Percentiles rank a stretch among this genome's conserved stretches.
Conservation (phyloP, 129 eudicot species). For the Calendula officinalis region DNA sequence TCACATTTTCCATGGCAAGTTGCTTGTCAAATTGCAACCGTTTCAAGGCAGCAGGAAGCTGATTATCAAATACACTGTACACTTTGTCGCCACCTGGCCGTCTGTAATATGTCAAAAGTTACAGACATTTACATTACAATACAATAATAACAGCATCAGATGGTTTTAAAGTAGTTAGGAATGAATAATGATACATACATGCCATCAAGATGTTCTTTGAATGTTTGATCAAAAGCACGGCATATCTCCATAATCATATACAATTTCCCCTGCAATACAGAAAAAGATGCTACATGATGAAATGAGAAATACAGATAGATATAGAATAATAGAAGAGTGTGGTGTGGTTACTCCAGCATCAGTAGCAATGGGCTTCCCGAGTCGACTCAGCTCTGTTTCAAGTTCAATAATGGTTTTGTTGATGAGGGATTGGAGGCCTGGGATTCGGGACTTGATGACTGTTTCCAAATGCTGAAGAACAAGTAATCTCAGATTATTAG, state of each 20-base stretch:
- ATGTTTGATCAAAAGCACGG: slow-evolving; percentile 83
- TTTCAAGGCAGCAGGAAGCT: slow-evolving; percentile 94
- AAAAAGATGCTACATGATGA: slow-evolving; percentile 8
- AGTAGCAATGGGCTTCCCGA: slow-evolving; percentile 89
- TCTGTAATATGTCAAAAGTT: slow-evolving; percentile 40
- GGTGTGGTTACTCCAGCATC: slow-evolving; percentile 86
- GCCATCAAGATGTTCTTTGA: slow-evolving; percentile 99
- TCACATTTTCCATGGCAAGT: slow-evolving; percentile 86
- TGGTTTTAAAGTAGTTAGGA: background rate
- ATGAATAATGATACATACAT: slow-evolving; percentile 51
- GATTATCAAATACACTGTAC: slow-evolving; percentile 78
- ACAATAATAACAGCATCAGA: slow-evolving; percentile 6
- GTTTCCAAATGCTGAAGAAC: slow-evolving; percentile 79
- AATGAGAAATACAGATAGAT: background rate
- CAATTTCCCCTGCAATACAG: slow-evolving; percentile 67
- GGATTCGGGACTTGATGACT: slow-evolving; percentile 92
- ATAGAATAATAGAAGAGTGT: background rate
- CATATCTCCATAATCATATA: slow-evolving; percentile 92
- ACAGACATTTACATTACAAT: background rate
- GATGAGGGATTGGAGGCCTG: slow-evolving; percentile 95
- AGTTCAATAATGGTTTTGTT: slow-evolving; percentile 85
- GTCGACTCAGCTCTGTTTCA: slow-evolving; percentile 90
- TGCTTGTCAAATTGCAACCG: slow-evolving; percentile 96
- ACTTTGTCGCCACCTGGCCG: slow-evolving; percentile 97
- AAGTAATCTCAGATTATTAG: background rate